phyloP scores from a whole-genome alignment of 164 flowering plant species.

The Brasenia schreberi region DNA sequence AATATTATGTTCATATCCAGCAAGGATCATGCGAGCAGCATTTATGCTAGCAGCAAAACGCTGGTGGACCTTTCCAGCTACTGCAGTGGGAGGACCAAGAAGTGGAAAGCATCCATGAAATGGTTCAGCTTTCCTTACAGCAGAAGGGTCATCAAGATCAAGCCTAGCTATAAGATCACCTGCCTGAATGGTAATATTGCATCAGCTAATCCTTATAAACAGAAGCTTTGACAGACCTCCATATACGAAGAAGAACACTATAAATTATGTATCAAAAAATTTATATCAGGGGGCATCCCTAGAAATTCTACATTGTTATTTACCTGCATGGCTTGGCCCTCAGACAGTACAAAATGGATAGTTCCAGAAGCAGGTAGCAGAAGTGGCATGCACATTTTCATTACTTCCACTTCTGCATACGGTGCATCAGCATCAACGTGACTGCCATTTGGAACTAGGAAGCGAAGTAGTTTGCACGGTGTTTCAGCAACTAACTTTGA shows the following conservation, averaged over 20 bases:
- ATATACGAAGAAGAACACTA: too few relatives aligned
- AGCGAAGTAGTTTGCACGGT: conserved; percentile 97
- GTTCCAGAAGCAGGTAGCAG: conserved; percentile 95
- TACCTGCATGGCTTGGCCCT: conserved; percentile 99
- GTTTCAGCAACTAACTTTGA: conserved; percentile 96
- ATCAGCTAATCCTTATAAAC: not conserved
- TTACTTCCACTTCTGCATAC: conserved; percentile 98
- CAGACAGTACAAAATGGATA: conserved; percentile 74
- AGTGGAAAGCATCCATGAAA: conserved; percentile 85
- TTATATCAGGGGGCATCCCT: too few relatives aligned
- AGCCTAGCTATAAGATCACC: conserved; percentile 94
- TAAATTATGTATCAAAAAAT: too few relatives aligned
- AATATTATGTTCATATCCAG: conserved; percentile 92
- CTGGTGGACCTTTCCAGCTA: conserved; percentile 96
- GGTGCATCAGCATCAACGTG: conserved; percentile 92
- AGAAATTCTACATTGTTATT: not conserved
- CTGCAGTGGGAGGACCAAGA: conserved; percentile 88
- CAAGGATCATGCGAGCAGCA: conserved; percentile 93
- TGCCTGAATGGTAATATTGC: conserved; percentile 31
- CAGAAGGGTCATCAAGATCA: conserved; percentile 97
- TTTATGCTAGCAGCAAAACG: conserved; percentile 89
- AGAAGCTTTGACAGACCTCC: too few relatives aligned
- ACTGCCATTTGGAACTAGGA: conserved; percentile 65
- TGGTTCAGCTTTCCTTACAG: conserved; percentile 98
- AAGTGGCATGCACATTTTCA: conserved; percentile 99